A percentile compares a stretch with the other conserved stretches of the same genome.
Conservation (phyloP, 805 yeast genomes). For the Zygosaccharomyces lentus region DNA sequence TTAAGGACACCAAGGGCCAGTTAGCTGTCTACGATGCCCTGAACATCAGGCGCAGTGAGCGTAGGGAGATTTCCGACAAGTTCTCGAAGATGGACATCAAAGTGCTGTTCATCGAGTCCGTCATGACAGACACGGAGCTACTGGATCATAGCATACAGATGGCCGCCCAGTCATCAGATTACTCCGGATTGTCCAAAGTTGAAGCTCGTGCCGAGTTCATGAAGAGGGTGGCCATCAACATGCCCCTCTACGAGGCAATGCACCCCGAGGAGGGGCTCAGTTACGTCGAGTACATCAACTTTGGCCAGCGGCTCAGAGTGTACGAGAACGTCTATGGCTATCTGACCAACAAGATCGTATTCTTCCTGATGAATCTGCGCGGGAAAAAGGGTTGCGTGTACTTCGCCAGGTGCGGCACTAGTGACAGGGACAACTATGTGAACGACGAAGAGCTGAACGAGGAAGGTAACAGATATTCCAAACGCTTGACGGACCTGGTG, state of each 20-base stretch:
- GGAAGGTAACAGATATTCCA: conserved; percentile 67
- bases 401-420: conserved; percentile 75
- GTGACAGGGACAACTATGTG: conserved; percentile 48
- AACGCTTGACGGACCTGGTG: conserved; percentile 56
- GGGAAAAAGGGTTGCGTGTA: conserved; percentile 86
- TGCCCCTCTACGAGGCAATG: conserved; percentile 71
- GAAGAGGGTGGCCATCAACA: conserved; percentile 62
- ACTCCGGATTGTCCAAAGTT: conserved; percentile 65
- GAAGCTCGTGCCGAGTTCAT: conserved; percentile 75
- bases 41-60: conserved; percentile 69
- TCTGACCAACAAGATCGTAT: conserved; percentile 83
- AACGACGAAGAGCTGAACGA: conserved; percentile 79
- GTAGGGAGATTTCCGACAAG: conserved; percentile 52
- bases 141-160: conserved; percentile 74
- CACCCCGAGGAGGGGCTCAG: conserved; percentile 52
- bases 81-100: conserved; percentile 61
- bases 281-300: conserved; percentile 82
- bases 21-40: conserved; percentile 96
- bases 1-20: conserved; percentile 77
- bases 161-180: conserved; percentile 86
- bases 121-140: conserved; percentile 67
- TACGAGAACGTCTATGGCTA: conserved; percentile 84
- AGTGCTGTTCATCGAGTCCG: conserved; percentile 81
- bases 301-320: conserved; percentile 78
- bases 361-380: conserved; percentile 85